Percentiles rank a stretch among this genome's conserved stretches.
phyloP scores from a whole-genome alignment of 441 rosid genomes.

The Isatis lusitanica region DNA sequence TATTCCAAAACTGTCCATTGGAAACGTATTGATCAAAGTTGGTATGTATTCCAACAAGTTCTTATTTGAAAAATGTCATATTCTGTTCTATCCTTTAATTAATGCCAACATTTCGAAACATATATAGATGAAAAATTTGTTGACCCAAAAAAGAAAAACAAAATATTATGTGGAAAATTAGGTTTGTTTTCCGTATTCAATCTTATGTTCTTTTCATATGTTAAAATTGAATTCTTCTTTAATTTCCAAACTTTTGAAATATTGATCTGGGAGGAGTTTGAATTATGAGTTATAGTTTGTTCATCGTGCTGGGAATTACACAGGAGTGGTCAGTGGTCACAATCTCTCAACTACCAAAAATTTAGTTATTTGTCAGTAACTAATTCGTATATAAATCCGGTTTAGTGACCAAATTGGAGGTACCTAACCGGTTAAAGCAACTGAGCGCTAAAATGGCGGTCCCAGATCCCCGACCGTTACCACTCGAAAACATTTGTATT shows the following conservation, averaged over 20 bases:
- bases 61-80: no score
- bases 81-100: background rate
- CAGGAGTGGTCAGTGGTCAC: conserved; percentile 6
- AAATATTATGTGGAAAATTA: no score
- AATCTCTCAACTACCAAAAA: background rate
- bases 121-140: background rate
- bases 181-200: no score
- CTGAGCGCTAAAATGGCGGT: conserved; percentile 30
- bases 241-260: no score
- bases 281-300: background rate
- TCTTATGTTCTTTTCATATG: no score
- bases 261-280: background rate
- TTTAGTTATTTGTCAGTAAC: background rate
- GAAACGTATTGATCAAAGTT: background rate
- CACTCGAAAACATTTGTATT: conserved; percentile 27
- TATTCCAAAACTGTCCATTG: background rate
- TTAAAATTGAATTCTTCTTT: no score
- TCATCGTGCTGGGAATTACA: background rate
- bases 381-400: conserved; percentile 17
- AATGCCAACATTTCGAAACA: background rate
- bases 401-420: conserved; percentile 3
- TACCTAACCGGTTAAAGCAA: conserved; percentile 14
- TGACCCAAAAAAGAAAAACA: no score
- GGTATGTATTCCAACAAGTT: background rate
- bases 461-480: conserved; percentile 43